Evolutionary conservation across 495 filamentous ascomycete genomes (phyloP).

Genomic region (Arthonia radiata): DNA sequence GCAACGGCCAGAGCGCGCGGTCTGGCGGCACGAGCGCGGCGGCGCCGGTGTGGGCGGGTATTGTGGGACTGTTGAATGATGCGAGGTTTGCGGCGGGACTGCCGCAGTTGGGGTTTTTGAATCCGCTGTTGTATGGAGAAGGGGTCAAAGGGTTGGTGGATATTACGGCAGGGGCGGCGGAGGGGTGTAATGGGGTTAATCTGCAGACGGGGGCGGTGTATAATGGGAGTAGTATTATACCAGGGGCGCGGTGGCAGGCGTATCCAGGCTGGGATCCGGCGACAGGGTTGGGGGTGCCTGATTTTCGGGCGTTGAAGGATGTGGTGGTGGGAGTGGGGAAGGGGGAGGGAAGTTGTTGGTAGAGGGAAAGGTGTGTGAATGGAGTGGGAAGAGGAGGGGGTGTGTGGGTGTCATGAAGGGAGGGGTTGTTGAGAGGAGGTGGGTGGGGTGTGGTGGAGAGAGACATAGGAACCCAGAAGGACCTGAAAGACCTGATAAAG

Average conservation of each 20-base stretch:
- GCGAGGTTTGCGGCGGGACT: slow-evolving; percentile 3
- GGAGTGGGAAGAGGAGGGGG: too few relatives aligned
- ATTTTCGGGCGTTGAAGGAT: slow-evolving; percentile 5
- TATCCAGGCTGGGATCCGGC: slow-evolving; percentile 4
- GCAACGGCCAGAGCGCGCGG: too few relatives aligned
- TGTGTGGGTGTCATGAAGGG: too few relatives aligned
- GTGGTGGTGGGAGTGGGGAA: background rate
- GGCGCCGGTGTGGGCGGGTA: slow-evolving; percentile 2
- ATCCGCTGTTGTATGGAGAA: slow-evolving; percentile 4
- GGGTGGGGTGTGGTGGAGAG: too few relatives aligned
- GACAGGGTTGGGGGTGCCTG: slow-evolving; percentile 2
- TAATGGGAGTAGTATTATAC: slow-evolving; percentile 9
- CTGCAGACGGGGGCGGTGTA: slow-evolving; percentile 12
- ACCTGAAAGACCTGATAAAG: too few relatives aligned
- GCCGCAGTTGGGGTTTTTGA: slow-evolving; percentile 4
- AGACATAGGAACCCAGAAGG: too few relatives aligned
- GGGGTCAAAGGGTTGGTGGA: slow-evolving; percentile 2
- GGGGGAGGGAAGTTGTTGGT: too few relatives aligned
- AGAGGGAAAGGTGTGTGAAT: too few relatives aligned
- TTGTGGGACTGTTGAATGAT: slow-evolving; percentile 3
- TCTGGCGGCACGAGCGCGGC: slow-evolving; percentile 13
- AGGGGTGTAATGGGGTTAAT: slow-evolving; percentile 1
- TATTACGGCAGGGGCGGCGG: slow-evolving; percentile 2
- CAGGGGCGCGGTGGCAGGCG: slow-evolving; percentile 32
- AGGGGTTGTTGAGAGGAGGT: too few relatives aligned